Percentiles rank a stretch among this genome's conserved stretches.
phyloP scores from a whole-genome alignment of 169 alveolate genomes.

The Babesia microti region DNA sequence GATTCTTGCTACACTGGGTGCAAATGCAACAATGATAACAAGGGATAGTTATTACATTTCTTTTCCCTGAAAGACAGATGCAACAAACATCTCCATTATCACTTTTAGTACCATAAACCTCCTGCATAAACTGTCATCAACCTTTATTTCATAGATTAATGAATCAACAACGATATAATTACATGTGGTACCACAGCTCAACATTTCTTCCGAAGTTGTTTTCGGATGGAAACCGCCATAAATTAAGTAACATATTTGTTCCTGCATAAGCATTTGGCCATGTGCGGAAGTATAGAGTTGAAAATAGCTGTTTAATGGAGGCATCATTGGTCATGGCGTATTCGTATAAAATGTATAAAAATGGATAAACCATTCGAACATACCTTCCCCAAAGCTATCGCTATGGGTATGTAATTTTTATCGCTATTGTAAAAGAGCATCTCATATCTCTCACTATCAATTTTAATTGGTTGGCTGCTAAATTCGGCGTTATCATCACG shows the following conservation, averaged over 20 bases:
- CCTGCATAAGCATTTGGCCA: too few species aligned
- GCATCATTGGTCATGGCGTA: too few species aligned
- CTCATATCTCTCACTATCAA: slow-evolving; percentile 3
- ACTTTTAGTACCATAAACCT: slow-evolving; percentile 31
- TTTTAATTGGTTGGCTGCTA: not conserved
- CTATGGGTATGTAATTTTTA: slow-evolving; percentile 24
- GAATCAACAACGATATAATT: slow-evolving; percentile 29
- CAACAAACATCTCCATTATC: slow-evolving; percentile 6
- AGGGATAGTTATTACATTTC: slow-evolving; percentile 34
- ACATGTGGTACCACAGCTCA: slow-evolving; percentile 16
- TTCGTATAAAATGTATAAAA: too few species aligned
- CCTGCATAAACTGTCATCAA: slow-evolving; percentile 39
- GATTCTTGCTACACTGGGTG: slow-evolving; percentile 11
- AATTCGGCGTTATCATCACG: slow-evolving; percentile 3
- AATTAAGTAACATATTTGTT: slow-evolving; percentile 15
- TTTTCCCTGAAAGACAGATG: slow-evolving; percentile 24
- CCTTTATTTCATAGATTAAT: slow-evolving; percentile 25
- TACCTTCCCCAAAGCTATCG: slow-evolving; percentile 5
- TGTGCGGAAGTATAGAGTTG: too few species aligned
- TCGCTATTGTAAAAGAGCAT: slow-evolving; percentile 16
- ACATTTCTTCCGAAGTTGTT: not conserved
- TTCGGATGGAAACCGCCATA: slow-evolving; percentile 16
- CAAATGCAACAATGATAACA: slow-evolving; percentile 42
- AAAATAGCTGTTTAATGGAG: too few species aligned
- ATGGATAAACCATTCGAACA: too few species aligned